These are phyloP conservation scores for Sclerotinia subarctica DNA, from an alignment of 2,329 filamentous ascomycete species.

Conservation along the genomic window DNA sequence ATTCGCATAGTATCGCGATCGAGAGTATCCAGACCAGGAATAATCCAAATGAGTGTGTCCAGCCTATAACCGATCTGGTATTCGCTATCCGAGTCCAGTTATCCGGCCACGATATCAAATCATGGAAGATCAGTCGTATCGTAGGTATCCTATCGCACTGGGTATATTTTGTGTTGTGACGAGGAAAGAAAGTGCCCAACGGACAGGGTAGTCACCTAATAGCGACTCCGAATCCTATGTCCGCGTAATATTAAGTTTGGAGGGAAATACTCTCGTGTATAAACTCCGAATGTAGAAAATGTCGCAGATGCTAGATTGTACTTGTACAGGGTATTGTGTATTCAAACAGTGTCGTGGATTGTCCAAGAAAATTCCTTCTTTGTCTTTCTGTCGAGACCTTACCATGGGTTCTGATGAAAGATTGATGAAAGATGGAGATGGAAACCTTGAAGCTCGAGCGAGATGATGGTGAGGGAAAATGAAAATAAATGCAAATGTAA, in stretches of 20 bases:
- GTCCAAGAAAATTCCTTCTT: background rate
- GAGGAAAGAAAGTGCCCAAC: background rate
- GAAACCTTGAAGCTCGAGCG: background rate
- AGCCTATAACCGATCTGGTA: background rate
- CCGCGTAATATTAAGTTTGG: background rate
- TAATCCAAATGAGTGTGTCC: slow-evolving; percentile 2
- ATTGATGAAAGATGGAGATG: background rate
- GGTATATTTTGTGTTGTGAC: background rate
- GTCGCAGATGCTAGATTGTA: background rate
- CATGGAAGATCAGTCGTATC: background rate
- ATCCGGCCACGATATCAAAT: background rate
- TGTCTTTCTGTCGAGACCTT: background rate
- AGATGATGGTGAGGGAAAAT: background rate
- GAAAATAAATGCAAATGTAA: background rate
- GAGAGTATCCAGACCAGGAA: background rate
- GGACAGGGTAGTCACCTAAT: background rate
- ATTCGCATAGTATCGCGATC: background rate
- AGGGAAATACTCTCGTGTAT: background rate
- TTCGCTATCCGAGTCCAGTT: background rate
- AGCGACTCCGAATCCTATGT: background rate
- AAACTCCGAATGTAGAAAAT: background rate
- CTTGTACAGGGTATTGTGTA: slow-evolving; percentile 9
- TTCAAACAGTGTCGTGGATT: background rate
- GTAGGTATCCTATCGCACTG: background rate
- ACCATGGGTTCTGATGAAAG: background rate